A percentile compares a stretch with the other conserved stretches of the same genome.
Conservation (phyloP, 139 green algal species). For the Desmodesmus armatus region DNA sequence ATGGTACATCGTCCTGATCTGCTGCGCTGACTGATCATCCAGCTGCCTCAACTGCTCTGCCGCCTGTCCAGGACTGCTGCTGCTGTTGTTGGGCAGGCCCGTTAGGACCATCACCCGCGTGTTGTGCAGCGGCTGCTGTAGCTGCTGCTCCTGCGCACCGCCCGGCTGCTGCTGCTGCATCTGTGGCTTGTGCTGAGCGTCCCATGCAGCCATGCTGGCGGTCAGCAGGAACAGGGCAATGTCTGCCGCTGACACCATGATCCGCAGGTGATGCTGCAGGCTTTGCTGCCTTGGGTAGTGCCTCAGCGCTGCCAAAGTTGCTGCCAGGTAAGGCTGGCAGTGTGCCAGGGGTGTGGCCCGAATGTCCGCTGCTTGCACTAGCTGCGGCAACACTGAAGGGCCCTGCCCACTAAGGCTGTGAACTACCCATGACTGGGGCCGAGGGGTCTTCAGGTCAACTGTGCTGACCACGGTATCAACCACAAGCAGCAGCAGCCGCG, state of each 20-base stretch:
- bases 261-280: conserved; percentile 16
- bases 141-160: neutral
- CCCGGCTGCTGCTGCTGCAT: neutral
- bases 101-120: conserved; percentile 30
- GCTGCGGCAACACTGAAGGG: neutral
- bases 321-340: neutral
- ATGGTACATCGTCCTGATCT: conserved; percentile 5
- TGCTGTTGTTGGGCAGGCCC: conserved; percentile 22
- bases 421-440: conserved; percentile 31
- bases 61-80: neutral
- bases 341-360: conserved; percentile 25
- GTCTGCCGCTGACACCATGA: conserved; percentile 7
- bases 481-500: conserved; percentile 27
- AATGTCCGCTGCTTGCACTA: conserved; percentile 29
- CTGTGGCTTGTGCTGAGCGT: conserved; percentile 25
- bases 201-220: conserved; percentile 37
- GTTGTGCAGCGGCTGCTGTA: conserved; percentile 35
- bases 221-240: conserved; percentile 34
- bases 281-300: conserved; percentile 1
- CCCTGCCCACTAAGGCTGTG: neutral
- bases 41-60: neutral
- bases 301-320: neutral
- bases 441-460: conserved; percentile 25
- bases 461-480: conserved; percentile 19
- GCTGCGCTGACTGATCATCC: neutral